Evolutionary conservation across 2,329 filamentous ascomycete genomes (phyloP).

Genomic region (Calonectria fujianensis): DNA sequence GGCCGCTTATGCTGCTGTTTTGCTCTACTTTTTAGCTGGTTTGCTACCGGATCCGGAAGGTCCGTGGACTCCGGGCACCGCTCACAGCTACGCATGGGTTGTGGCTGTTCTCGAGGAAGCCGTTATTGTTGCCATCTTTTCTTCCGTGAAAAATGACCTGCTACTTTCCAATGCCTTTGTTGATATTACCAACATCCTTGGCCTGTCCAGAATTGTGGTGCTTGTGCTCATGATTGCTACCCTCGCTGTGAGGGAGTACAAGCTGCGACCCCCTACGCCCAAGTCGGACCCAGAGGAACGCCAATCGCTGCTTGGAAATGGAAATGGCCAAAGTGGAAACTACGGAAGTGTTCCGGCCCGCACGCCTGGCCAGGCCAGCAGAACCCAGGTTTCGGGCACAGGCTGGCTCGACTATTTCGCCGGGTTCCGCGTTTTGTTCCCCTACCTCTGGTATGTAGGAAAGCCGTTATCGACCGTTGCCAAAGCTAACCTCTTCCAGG

Average conservation of each 20-base stretch:
- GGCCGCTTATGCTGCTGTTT: constrained; percentile 64
- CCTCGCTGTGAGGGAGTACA: constrained; percentile 57
- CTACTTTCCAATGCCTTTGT: constrained; percentile 55
- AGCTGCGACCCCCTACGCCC: constrained; percentile 52
- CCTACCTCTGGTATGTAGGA: constrained; percentile 64
- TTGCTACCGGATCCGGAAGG: constrained; percentile 66
- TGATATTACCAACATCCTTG: constrained; percentile 57
- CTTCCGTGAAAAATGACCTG: constrained; percentile 51
- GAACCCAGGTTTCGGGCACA: constrained; percentile 59
- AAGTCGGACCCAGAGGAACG: constrained; percentile 60
- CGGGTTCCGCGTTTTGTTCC: constrained; percentile 66
- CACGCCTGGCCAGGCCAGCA: constrained; percentile 41
- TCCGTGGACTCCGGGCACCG: constrained; percentile 62
- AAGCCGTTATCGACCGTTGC: background rate
- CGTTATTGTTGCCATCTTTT: constrained; percentile 61
- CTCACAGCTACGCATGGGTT: constrained; percentile 63
- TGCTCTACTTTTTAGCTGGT: constrained; percentile 65
- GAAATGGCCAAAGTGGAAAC: constrained; percentile 54
- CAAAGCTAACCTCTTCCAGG: constrained; percentile 54
- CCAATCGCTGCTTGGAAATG: constrained; percentile 64
- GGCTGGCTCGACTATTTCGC: constrained; percentile 69
- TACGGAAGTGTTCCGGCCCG: constrained; percentile 54
- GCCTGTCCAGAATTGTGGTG: constrained; percentile 57
- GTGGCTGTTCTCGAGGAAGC: constrained; percentile 59
- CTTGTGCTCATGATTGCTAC: constrained; percentile 60